phyloP scores from a whole-genome alignment of 306 rosid species.

The Abrus pulchellus region DNA sequence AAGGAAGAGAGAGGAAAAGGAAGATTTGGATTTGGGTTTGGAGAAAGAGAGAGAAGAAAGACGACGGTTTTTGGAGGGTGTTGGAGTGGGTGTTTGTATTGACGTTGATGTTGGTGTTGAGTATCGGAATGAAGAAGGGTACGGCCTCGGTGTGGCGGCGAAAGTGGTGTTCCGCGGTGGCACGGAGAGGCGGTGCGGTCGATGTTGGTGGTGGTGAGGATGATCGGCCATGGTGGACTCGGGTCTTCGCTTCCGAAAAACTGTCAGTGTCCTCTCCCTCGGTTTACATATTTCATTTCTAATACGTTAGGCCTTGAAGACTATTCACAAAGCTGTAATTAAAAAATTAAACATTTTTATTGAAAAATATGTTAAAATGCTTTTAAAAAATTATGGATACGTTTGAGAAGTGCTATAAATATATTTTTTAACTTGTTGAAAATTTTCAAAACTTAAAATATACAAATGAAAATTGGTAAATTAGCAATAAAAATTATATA shows the following conservation, averaged over 20 bases:
- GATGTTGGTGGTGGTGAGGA: conserved; percentile 71
- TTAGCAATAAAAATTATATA: too few species aligned
- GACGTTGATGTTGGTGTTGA: conserved; percentile 58
- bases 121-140: conserved; percentile 51
- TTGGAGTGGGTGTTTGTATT: conserved; percentile 63
- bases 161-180: conserved; percentile 63
- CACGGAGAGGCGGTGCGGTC: conserved; percentile 81
- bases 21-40: conserved; percentile 51
- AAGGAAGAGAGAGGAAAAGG: conserved; percentile 73
- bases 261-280: too few species aligned
- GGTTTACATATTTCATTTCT: too few species aligned
- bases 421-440: too few species aligned
- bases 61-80: conserved; percentile 77
- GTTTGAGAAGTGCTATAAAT: too few species aligned
- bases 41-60: conserved; percentile 58
- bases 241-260: not conserved
- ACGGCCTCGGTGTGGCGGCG: conserved; percentile 51
- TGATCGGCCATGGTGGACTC: conserved; percentile 69
- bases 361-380: too few species aligned
- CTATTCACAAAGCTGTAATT: too few species aligned
- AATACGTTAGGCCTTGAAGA: too few species aligned
- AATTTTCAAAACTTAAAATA: too few species aligned
- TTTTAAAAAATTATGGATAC: too few species aligned
- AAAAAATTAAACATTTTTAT: too few species aligned
- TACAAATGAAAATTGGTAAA: too few species aligned